phyloP scores from a whole-genome alignment of 805 yeast species.

The Hemisphaericaspora nanyangensis region DNA sequence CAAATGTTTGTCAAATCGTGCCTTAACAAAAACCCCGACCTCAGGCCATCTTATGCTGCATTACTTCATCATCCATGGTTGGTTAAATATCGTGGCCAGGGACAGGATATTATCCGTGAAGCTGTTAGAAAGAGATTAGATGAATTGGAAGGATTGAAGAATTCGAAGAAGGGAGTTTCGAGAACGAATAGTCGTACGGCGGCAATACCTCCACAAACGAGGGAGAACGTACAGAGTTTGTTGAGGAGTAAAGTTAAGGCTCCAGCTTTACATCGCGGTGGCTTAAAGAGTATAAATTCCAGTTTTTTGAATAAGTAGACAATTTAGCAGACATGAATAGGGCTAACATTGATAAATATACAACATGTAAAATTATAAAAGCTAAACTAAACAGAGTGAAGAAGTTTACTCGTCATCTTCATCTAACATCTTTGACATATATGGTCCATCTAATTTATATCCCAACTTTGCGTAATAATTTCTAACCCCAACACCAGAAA shows the following conservation, averaged over 20 bases:
- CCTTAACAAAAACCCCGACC: constrained; percentile 73
- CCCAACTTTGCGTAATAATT: constrained; percentile 93
- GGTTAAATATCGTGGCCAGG: constrained; percentile 39
- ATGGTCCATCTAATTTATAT: constrained; percentile 91
- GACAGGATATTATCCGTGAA: constrained; percentile 28
- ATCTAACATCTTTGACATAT: constrained; percentile 67
- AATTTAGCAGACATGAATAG: no score
- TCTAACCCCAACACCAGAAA: constrained; percentile 96
- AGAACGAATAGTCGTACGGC: neutral
- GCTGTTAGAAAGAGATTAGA: constrained; percentile 20
- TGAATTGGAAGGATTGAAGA: constrained; percentile 10
- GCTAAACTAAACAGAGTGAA: no score
- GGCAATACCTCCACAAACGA: constrained; percentile 7
- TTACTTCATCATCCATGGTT: constrained; percentile 86
- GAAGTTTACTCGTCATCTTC: constrained; percentile 7
- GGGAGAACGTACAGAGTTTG: constrained; percentile 36
- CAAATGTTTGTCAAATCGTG: constrained; percentile 75
- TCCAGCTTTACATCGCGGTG: constrained; percentile 44
- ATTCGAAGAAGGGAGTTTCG: neutral
- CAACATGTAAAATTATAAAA: no score
- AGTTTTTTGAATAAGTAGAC: constrained; percentile 10
- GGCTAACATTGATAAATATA: no score
- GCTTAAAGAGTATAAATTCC: constrained; percentile 19
- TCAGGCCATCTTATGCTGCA: constrained; percentile 76
- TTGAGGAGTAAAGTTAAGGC: constrained; percentile 38